phyloP scores from a whole-genome alignment of 2,329 filamentous ascomycete species.

The Penicillium brevicompactum region DNA sequence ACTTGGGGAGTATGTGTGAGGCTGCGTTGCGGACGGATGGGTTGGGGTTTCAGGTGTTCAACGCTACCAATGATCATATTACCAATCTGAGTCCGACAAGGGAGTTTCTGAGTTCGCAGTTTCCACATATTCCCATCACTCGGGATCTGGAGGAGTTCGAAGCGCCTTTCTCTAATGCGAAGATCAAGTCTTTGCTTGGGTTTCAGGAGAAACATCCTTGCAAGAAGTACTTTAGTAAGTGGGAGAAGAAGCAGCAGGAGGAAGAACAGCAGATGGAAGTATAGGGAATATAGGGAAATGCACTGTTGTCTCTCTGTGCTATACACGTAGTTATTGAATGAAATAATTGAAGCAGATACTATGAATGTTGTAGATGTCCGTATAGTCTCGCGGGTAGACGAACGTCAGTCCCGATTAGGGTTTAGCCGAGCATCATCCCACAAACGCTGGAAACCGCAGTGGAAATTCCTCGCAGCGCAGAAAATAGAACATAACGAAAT shows the following conservation, averaged over 20 bases:
- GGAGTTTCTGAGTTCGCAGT: slow-evolving; percentile 53
- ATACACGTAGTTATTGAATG: no score
- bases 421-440: slow-evolving; percentile 42
- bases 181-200: slow-evolving; percentile 60
- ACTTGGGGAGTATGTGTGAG: slow-evolving; percentile 64
- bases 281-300: background rate
- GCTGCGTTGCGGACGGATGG: slow-evolving; percentile 54
- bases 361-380: no score
- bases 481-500: background rate
- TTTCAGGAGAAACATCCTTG: slow-evolving; percentile 58
- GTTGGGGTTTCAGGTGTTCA: slow-evolving; percentile 64
- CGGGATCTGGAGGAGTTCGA: slow-evolving; percentile 61
- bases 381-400: background rate
- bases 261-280: background rate
- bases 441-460: slow-evolving; percentile 11
- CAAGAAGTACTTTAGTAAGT: slow-evolving; percentile 19
- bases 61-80: slow-evolving; percentile 64
- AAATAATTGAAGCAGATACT: no score
- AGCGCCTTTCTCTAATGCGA: slow-evolving; percentile 62
- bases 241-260: slow-evolving; percentile 16
- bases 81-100: slow-evolving; percentile 53
- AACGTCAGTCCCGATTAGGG: slow-evolving; percentile 28
- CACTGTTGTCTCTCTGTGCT: background rate
- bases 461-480: background rate
- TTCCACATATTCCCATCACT: slow-evolving; percentile 54